A percentile compares a stretch with the other conserved stretches of the same genome.
Conservation (phyloP, 1,284 basidiomycete species). For the Boletus mariae region DNA sequence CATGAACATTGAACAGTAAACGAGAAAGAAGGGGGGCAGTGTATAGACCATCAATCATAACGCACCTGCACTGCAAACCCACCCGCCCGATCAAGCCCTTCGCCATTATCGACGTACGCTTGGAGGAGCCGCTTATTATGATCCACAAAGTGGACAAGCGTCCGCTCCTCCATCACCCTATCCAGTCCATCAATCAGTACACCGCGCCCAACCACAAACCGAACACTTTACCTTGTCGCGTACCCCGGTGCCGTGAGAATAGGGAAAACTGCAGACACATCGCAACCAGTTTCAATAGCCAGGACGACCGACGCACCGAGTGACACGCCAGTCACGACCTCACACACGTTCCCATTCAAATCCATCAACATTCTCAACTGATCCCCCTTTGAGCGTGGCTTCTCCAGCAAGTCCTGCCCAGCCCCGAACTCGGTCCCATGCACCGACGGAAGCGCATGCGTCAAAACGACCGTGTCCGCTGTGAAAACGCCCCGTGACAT, state of each 20-base stretch:
- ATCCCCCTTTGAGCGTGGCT: constrained; percentile 77
- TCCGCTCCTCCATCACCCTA: constrained; percentile 82
- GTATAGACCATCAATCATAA: not conserved
- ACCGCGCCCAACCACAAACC: not conserved
- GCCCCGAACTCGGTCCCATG: constrained; percentile 42
- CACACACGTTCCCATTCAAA: constrained; percentile 80
- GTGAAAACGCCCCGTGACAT: not conserved
- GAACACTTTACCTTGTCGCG: constrained; percentile 59
- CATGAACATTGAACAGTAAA: not conserved
- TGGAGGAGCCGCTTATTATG: constrained; percentile 63
- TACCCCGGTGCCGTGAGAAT: constrained; percentile 84
- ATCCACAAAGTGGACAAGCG: constrained; percentile 78
- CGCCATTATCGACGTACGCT: constrained; percentile 86
- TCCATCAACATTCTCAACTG: constrained; percentile 87
- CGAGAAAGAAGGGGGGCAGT: not conserved
- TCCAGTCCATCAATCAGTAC: not conserved
- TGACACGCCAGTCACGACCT: constrained; percentile 88
- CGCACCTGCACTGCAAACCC: constrained; percentile 92
- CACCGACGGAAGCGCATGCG: constrained; percentile 63
- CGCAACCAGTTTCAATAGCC: not conserved
- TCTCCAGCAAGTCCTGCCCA: constrained; percentile 81
- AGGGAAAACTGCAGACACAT: constrained; percentile 62
- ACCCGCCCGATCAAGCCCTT: constrained; percentile 89
- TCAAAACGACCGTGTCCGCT: constrained; percentile 92
- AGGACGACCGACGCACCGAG: constrained; percentile 49